Percentiles rank a stretch among this genome's conserved stretches.
phyloP scores from a whole-genome alignment of 345 rosid genomes.

The Rubroshorea leprosula region DNA sequence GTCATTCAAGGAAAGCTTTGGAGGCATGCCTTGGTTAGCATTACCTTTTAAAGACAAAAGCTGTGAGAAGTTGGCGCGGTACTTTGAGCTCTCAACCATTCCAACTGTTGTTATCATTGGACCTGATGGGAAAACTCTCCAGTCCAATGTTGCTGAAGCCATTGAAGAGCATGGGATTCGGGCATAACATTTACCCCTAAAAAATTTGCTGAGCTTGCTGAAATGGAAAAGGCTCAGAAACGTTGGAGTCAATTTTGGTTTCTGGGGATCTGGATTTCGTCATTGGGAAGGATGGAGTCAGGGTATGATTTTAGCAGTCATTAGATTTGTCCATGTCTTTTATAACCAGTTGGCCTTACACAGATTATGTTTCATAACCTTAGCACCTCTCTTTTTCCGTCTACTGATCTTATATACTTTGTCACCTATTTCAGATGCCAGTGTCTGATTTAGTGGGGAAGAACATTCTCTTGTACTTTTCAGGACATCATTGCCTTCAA shows the following conservation, averaged over 20 bases:
- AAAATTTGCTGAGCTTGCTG: constrained; percentile 55
- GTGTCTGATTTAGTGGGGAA: constrained; percentile 58
- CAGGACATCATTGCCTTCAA: constrained; percentile 64
- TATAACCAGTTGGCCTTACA: constrained; percentile 16
- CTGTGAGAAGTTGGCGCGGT: constrained; percentile 38
- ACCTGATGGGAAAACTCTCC: constrained; percentile 59
- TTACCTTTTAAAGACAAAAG: constrained; percentile 51
- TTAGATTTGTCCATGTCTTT: background rate
- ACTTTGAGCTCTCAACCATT: constrained; percentile 45
- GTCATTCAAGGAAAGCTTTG: constrained; percentile 40
- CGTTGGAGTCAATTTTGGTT: constrained; percentile 54
- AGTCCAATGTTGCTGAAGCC: constrained; percentile 48
- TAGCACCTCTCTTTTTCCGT: no score
- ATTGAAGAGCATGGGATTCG: constrained; percentile 51
- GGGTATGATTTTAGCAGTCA: constrained; percentile 28
- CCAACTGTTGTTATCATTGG: constrained; percentile 65
- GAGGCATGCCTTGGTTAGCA: constrained; percentile 63
- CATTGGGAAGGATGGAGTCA: constrained; percentile 41
- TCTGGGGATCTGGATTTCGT: constrained; percentile 56
- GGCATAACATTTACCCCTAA: constrained; percentile 64
- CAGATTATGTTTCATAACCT: no score
- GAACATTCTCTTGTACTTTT: constrained; percentile 60
- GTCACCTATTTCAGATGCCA: constrained; percentile 34
- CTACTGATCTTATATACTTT: constrained; percentile 46
- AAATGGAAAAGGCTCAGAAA: constrained; percentile 46